Percentiles rank a stretch among this genome's conserved stretches.
These are phyloP conservation scores for Ochetophila trinervis DNA, from an alignment of 306 rosid genomes.

Conservation along the genomic window DNA sequence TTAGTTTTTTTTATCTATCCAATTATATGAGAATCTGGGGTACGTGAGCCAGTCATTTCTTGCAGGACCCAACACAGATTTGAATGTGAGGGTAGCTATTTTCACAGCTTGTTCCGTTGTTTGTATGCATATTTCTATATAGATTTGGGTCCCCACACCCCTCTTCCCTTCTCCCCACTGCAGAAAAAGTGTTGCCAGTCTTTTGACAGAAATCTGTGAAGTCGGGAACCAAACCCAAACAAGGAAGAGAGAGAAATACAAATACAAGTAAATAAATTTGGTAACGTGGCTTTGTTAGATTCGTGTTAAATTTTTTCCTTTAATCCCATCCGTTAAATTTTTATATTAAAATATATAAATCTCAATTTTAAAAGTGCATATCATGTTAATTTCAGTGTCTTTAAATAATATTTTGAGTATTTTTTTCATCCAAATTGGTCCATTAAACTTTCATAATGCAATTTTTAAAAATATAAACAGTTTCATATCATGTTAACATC, in stretches of 20 bases:
- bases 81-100: conserved; percentile 72
- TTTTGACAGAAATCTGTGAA: conserved; percentile 43
- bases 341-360: no score
- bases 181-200: conserved; percentile 35
- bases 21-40: conserved; percentile 6
- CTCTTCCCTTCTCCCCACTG: conserved; percentile 20
- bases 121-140: conserved; percentile 69
- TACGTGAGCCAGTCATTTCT: conserved; percentile 53
- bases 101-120: conserved; percentile 70
- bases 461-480: no score
- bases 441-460: no score
- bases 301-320: no score
- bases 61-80: conserved; percentile 67
- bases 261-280: no score
- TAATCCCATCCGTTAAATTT: no score
- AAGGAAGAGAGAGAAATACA: conserved; percentile 24
- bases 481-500: no score
- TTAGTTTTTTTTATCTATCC: neutral
- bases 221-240: conserved; percentile 36
- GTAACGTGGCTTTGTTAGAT: no score
- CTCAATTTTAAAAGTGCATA: no score
- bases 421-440: no score
- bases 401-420: no score
- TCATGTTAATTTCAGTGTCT: no score
- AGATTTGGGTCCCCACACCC: conserved; percentile 69